These are phyloP conservation scores for Iris pallida DNA, from an alignment of 116 monocot genomes.

Conservation along the genomic window DNA sequence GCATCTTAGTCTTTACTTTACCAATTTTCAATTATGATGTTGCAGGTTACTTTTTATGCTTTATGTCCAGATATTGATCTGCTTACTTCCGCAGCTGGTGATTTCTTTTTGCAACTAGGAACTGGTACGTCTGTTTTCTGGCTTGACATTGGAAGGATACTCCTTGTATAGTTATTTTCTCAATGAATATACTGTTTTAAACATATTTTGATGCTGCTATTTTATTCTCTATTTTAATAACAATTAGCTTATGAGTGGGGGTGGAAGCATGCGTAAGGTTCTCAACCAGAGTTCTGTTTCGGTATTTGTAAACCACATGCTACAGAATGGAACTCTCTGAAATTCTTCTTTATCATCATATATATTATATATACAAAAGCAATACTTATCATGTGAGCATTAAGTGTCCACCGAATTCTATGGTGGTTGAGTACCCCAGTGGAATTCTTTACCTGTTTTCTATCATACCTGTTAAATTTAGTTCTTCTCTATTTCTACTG, in stretches of 20 bases:
- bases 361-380: too few relatives aligned
- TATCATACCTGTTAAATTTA: too few relatives aligned
- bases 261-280: background rate
- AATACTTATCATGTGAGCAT: too few relatives aligned
- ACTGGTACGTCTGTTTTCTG: slow-evolving; percentile 45
- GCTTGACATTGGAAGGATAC: background rate
- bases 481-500: too few relatives aligned
- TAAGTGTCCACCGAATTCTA: too few relatives aligned
- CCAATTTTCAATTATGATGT: slow-evolving; percentile 11
- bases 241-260: background rate
- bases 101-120: slow-evolving; percentile 89
- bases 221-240: background rate
- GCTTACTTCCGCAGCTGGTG: slow-evolving; percentile 65
- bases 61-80: slow-evolving; percentile 91
- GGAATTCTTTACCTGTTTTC: too few relatives aligned
- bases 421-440: too few relatives aligned
- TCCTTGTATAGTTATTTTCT: background rate
- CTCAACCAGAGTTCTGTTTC: background rate
- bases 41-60: slow-evolving; percentile 77
- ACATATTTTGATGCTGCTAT: background rate
- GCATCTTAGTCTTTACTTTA: background rate
- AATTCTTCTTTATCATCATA: too few relatives aligned
- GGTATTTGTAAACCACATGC: too few relatives aligned
- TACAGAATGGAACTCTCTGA: too few relatives aligned
- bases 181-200: background rate